A percentile compares a stretch with the other conserved stretches of the same genome.
phyloP scores from a whole-genome alignment of 2,329 filamentous ascomycete genomes.

The Pyrenophora tritici-repentis region DNA sequence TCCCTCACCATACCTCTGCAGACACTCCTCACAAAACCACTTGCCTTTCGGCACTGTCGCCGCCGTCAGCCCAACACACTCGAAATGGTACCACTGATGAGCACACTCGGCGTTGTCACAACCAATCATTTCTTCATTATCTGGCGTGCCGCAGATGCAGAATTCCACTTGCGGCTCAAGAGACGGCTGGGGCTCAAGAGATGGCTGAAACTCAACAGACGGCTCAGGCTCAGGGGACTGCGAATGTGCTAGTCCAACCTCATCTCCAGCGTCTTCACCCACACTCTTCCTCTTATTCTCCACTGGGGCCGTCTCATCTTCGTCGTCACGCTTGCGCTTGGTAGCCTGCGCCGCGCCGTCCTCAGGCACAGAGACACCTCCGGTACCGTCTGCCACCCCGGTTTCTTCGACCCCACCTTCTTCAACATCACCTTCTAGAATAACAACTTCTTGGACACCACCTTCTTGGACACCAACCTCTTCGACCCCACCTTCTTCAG shows the following conservation, averaged over 20 bases:
- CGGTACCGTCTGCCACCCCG: too few relatives aligned
- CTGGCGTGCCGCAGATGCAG: neutral
- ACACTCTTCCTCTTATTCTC: neutral
- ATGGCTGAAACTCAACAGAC: too few relatives aligned
- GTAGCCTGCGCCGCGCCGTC: too few relatives aligned
- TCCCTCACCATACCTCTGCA: neutral
- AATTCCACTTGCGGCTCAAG: neutral
- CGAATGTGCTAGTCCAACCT: too few relatives aligned
- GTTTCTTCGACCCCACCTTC: too few relatives aligned
- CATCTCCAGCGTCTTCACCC: too few relatives aligned
- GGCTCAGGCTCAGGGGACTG: neutral
- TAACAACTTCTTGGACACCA: too few relatives aligned
- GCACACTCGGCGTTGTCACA: slow-evolving; percentile 2
- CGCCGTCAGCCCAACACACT: slow-evolving; percentile 3
- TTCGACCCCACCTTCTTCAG: too few relatives aligned
- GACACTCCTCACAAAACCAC: slow-evolving; percentile 9
- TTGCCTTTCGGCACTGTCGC: neutral
- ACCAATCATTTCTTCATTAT: neutral
- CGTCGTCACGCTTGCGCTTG: neutral
- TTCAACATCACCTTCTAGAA: too few relatives aligned
- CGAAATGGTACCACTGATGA: slow-evolving; percentile 6
- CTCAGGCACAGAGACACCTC: too few relatives aligned
- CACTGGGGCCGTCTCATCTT: neutral
- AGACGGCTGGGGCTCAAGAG: neutral
- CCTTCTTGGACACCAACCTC: too few relatives aligned